Base-by-base conservation (phyloP, 441 rosid species). In the Aleurites moluccanus region DNA sequence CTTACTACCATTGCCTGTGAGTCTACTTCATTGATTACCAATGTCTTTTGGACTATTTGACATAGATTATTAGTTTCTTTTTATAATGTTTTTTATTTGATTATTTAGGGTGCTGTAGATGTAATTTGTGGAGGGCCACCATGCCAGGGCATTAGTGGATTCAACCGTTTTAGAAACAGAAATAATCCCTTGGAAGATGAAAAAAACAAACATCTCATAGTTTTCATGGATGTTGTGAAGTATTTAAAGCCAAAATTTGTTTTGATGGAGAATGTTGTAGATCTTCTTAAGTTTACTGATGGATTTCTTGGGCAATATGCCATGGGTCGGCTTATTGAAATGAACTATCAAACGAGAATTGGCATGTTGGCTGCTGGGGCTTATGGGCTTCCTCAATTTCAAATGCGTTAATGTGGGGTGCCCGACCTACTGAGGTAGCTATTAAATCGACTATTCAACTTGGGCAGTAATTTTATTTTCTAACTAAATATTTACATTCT, bases 301-400 rank as follows among this genome's bases (percentile, higher is more conserved):
- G 94, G 97, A 15, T 82, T 76, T 74, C 82, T 88, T 69, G 97
- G 97, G 16, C 80, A 92, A 21, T 89, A 91, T 84, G 97, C 92
- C 18, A 69, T 94, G 57, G 90, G 86, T 33, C 77, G 92, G 16
- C 88, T 94, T 40, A 69, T 91, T 16, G 76, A 83, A 30, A 86
- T 92, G 90, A 89, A 88, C 62, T 94, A 88, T 70, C 97, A 94
- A 80, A 77, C 87, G 0, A 86, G 92, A 21, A 59, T 92, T 78
- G 98, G 98, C 18, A 84, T 94, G 89, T 83, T 92, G 92, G 94
- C 91, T 10, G 97, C 96, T 9, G 97, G 97, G 15, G 87, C 94
- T 33, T 94, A 94, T 76, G 97, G 98, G 2, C 93, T 94, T 76
- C 92, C 97, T 30, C 97, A 92, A 75, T 94, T 87, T 73, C 87